Base-by-base conservation (phyloP, 768 basidiomycete genomes). In the Amanita pallidorosea region DNA sequence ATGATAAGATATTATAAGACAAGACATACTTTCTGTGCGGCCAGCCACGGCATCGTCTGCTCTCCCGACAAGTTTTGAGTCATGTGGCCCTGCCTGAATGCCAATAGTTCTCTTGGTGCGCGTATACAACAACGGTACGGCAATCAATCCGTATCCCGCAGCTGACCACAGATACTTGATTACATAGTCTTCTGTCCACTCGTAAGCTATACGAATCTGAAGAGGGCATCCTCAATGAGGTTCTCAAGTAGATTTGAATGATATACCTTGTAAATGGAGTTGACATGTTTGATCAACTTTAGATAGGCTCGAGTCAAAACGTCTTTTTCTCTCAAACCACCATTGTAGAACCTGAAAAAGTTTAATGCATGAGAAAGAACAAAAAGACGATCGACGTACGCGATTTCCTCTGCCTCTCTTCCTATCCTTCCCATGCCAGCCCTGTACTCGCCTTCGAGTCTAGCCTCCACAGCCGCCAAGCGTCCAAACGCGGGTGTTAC, bases 131-230 rank as follows among this genome's bases (percentile, higher is more conserved):
- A 95, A 75, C 0, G 94, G 95, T 1, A 97, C 83, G 7, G 92
- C 88, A 60, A 98, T 97, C 18, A 97, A n/a, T 4, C 75, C 77
- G 64, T 97, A 98, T 0, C 95, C 95, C 4, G 82, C 83, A 1
- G 93, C 93, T 8, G 88, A 91, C 94, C 92, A 96, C 7, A 89
- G 69, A 63, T 96, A 97, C 65, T 96, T 96, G 73, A 96, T 92
- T 17, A 96, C 86, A 57, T 90, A 93, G 68, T 96, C 94, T 61
- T 96, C 94, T 0, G 89, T 96, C 93, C 88, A 96, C 67, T 83
- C 89, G 60, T 90, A 94, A 2, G 85, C 85, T 43, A 94, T 89
- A 13, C 91, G 83, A 47, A 91, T 88, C 86, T 89, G 54, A 11
- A 25, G 7, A 2, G 36, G 20, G 20, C 29, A 41, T 15, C 48